Percentiles rank a stretch among this genome's conserved stretches.
Evolutionary conservation across 768 basidiomycete species (phyloP).

Genomic region (Pulveroboletus ravenelii): DNA sequence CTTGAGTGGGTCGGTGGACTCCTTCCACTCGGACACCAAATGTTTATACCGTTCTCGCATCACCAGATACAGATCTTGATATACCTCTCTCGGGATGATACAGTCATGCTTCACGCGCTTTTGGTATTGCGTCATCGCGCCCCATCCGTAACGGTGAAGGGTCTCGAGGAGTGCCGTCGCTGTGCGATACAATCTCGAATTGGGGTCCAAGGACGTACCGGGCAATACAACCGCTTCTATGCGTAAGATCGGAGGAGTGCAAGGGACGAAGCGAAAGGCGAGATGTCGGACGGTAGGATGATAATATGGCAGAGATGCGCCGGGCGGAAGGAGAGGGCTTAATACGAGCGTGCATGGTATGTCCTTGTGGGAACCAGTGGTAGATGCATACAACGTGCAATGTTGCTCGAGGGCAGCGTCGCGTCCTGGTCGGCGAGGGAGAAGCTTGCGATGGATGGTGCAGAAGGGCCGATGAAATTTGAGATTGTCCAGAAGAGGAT

Average conservation of each 20-base stretch:
- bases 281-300: constrained; percentile 80
- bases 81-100: constrained; percentile 66
- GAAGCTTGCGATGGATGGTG: constrained; percentile 60
- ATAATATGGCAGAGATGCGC: constrained; percentile 71
- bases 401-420: constrained; percentile 73
- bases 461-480: constrained; percentile 40
- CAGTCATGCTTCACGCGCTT: constrained; percentile 85
- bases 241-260: constrained; percentile 20
- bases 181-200: constrained; percentile 74
- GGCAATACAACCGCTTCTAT: constrained; percentile 36
- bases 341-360: constrained; percentile 44
- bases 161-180: constrained; percentile 77
- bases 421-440: constrained; percentile 74
- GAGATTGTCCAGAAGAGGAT: constrained; percentile 20
- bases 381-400: constrained; percentile 62
- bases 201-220: constrained; percentile 41
- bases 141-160: constrained; percentile 86
- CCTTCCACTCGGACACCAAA: constrained; percentile 69
- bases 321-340: constrained; percentile 49
- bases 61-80: constrained; percentile 86
- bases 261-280: constrained; percentile 68
- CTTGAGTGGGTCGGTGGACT: constrained; percentile 81
- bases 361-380: constrained; percentile 17
- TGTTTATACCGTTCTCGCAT: constrained; percentile 84
- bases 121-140: constrained; percentile 72